Base-by-base conservation (phyloP, 2,329 filamentous ascomycete genomes). In the Chaetomiaceae sp. region DNA sequence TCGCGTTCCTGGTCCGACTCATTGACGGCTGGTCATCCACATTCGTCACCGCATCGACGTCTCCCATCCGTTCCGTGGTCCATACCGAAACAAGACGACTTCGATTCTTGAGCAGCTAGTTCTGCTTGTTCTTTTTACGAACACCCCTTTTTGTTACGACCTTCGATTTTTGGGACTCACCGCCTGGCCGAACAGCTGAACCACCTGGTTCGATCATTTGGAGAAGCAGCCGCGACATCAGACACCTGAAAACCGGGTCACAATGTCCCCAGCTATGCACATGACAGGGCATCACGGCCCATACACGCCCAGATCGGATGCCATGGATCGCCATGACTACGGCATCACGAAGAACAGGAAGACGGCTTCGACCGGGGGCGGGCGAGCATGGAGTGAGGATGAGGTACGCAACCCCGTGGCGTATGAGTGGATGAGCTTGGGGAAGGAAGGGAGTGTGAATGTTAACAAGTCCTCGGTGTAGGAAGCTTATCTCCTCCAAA, bases 401-500 rank as follows among this genome's bases (percentile, higher is more conserved):
- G 87, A 91, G 82, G 87, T 89, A 75, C 61, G 76, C 17, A 39
- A 9, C 7, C n/a, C n/a, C n/a, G n/a, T n/a, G n/a, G n/a, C n/a
- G n/a, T n/a, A n/a, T n/a, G n/a, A n/a, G n/a, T 16, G 7, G 1
- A 14, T 4, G n/a, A 27, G 8, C 5, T 2, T 12, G 42, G 17
- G 13, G 16, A 4, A 1, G 41, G 41, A 33, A 8, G 51, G 48
- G 34, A 40, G 8, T 31, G 14, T 42, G 38, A 12, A 40, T 27
- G 33, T 49, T 58, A 50, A 56, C 55, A 19, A 19, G 19, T 14
- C 1, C 19, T 12, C 13, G 5, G 25, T 54, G 55, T 57, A 92
- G 87, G 89, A 93, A 71, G 79, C 83, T 51, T 93, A 92, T 67
- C 83, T 93, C 48, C 78, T 93, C 55, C 86, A 90, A 69, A 91